Base-by-base conservation (phyloP, 352 stramenopile genomes). In the Phytophthora fragariae region DNA sequence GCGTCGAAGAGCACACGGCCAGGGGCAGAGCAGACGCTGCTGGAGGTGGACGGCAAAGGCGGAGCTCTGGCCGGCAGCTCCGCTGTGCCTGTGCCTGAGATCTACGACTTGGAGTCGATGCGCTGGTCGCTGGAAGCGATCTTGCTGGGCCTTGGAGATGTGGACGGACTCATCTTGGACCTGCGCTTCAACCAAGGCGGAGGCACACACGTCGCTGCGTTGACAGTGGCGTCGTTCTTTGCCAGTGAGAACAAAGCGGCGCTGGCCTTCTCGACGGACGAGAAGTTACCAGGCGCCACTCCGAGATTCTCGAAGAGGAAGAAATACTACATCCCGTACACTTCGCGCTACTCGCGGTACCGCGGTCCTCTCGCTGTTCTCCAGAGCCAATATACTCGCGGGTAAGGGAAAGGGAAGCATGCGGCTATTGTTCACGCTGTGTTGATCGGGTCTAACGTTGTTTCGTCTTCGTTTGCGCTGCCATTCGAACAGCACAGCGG, bases 51-150 rank as follows among this genome's bases (percentile, higher is more conserved):
- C 29, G 47, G 49, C 12, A 62, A 46, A 50, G 46, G 41, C 35
- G 33, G 59, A 68, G 52, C 54, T 62, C 5, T 70, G 27, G 61
- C 65, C 3, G 54, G 58, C 11, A 81, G 68, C 21, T 75, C 70
- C 41, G 41, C 41, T 14, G 56, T 83, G 53, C 50, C 75, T 0
- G 87, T 96, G 19, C 89, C 89, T 1, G 86, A 94, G 73, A 88
- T 93, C 19, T 96, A 93, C 64, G 89, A 96, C 65, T 62, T 96
- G n/a, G 89, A 96, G 72, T 90, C 87, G 7, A 94, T 96, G 87
- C 87, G 87, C 15, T 96, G 89, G 89, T 91, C 89, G 31, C 69
- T 96, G n/a, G 87, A 96, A 76, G 87, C 89, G 9, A 90, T 96
- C 27, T 79, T 95, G 47, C 70, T 84, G 29, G 81, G 81, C 8